A percentile compares a stretch with the other conserved stretches of the same genome.
These are phyloP conservation scores for Funneliformis mosseae DNA, from an alignment of 192 early-diverging fungal species.

Conservation along the genomic window DNA sequence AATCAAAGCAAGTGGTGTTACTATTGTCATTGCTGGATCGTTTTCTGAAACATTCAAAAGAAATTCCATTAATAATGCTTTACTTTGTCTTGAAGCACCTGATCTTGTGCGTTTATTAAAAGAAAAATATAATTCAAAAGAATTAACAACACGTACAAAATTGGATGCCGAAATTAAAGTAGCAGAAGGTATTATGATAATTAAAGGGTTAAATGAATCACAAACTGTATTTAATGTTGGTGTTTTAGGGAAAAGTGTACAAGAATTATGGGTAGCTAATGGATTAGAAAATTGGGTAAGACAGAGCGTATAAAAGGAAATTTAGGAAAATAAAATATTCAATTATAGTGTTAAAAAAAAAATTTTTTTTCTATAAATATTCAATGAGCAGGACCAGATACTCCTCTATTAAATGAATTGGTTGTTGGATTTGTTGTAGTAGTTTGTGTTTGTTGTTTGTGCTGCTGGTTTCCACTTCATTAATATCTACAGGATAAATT, in stretches of 20 bases:
- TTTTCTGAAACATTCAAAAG: constrained; percentile 99
- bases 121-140: constrained; percentile 43
- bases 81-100: constrained; percentile 88
- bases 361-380: background rate
- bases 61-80: constrained; percentile 98
- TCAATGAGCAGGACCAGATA: background rate
- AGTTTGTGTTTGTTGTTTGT: background rate
- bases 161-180: constrained; percentile 72
- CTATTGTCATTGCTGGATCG: constrained; percentile 86
- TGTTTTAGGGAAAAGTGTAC: constrained; percentile 87
- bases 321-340: background rate
- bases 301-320: constrained; percentile 28
- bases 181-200: constrained; percentile 63
- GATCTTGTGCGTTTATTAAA: constrained; percentile 78
- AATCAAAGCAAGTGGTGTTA: constrained; percentile 82
- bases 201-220: constrained; percentile 42
- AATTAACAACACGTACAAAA: constrained; percentile 76
- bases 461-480: background rate
- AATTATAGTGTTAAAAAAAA: background rate
- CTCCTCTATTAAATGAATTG: background rate
- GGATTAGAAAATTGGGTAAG: constrained; percentile 97
- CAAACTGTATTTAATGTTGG: constrained; percentile 54
- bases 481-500: background rate
- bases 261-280: constrained; percentile 93
- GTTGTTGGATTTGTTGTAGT: background rate